Base-by-base conservation (phyloP, 192 early-diverging fungal species). In the Entomortierella chlamydospora region DNA sequence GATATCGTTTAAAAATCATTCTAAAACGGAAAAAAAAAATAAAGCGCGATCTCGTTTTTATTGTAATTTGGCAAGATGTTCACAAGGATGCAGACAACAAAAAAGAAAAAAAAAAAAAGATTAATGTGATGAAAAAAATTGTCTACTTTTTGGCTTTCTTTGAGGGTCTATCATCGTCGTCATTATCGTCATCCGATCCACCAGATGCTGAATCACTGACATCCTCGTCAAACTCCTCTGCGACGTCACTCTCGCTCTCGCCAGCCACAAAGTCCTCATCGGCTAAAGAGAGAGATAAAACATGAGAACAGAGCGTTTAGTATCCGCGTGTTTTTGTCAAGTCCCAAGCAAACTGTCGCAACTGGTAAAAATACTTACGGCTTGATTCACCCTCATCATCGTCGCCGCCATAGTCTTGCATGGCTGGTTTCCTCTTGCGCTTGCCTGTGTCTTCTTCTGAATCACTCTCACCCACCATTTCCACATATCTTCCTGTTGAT, bases 211-310 rank as follows among this genome's bases (percentile, higher is more conserved):
- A 70, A 52, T 79, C 76, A 50, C 76, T 70, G 23, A 70, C 80
- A 54, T 93, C 82, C 52, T 91, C 90, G 74, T 94, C 93, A 69
- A 83, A 94, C 64, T 93, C 93, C 73, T 94, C 92, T 8, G 87
- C 87, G 8, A 93, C 89, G 76, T 94, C 93, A 76, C 90, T 91
- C 61, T 91, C 92, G 51, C 83, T 87, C 39, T 88, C 90, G 18
- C 79, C 87, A 0, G 91, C 93, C 4, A 90, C 87, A 85, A 96
- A 98, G 84, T 98, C 96, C 84, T 98, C 96, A 72, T 98, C 96
- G 54, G 90, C 88, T 89, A 72, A 52, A 60, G 20, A 12, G 13
- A 33, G 26, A 33, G 42, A 70, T 25, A 58, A 56, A 45, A 12
- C 9, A 41, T 12, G 1, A 58, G 25, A 45, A 51, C n/a, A 15